Percentiles rank a stretch among this genome's conserved stretches.
These are phyloP conservation scores for Gracilaria caudata DNA, from an alignment of 23 red algal species.

Conservation along the genomic window DNA sequence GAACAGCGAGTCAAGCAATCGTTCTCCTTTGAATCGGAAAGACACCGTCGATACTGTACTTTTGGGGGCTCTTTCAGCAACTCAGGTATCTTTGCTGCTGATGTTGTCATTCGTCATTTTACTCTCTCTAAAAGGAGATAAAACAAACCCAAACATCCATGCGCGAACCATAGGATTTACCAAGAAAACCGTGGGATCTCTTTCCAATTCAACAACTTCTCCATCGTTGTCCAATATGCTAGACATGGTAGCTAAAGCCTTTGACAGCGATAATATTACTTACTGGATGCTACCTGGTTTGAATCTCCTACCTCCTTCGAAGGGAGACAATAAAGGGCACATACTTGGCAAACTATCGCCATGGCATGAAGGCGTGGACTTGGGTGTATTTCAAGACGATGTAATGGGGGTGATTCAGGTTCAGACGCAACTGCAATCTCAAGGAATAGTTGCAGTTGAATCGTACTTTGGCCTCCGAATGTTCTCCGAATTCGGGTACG, in stretches of 20 bases:
- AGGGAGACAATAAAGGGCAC: neutral
- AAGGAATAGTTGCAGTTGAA: conserved; percentile 58
- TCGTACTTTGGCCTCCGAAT: conserved; percentile 66
- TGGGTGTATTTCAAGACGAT: conserved; percentile 43
- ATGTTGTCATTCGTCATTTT: neutral
- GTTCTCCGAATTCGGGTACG: conserved; percentile 3
- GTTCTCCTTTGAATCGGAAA: neutral
- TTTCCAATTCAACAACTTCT: neutral
- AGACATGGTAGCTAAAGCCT: conserved; percentile 31
- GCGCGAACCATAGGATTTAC: neutral
- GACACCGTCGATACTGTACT: neutral
- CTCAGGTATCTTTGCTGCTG: neutral
- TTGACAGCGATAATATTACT: conserved; percentile 45
- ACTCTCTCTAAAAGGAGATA: neutral
- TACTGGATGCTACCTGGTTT: conserved; percentile 66
- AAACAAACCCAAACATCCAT: neutral
- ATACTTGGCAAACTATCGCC: conserved; percentile 17
- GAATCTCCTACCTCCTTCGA: conserved; percentile 22
- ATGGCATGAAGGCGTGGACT: conserved; percentile 62
- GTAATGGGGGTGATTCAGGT: conserved; percentile 44
- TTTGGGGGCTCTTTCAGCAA: conserved; percentile 1
- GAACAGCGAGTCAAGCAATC: neutral
- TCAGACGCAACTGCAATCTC: conserved; percentile 26
- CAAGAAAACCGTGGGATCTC: neutral
- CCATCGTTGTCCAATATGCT: conserved; percentile 30